Conservation (phyloP, 305 asterid genomes). For the Euphrasia arctica region DNA sequence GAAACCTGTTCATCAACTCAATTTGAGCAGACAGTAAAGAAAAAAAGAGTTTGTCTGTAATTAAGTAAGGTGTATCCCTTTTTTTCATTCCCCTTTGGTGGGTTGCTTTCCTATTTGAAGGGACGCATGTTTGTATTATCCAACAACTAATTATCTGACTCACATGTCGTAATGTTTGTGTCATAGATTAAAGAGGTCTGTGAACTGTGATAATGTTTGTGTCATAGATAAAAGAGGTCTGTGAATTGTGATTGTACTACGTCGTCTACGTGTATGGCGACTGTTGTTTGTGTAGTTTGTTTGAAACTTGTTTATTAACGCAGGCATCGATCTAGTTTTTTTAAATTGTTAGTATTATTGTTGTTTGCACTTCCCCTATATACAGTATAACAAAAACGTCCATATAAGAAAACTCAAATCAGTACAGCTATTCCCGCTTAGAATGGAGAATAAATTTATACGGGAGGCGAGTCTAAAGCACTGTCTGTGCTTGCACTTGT, state of each 20-base stretch:
- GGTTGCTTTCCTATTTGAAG: slow-evolving; percentile 7
- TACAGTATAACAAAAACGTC: no score
- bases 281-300: slow-evolving; percentile 19
- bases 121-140: slow-evolving; percentile 2
- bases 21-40: slow-evolving; percentile 32
- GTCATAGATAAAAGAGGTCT: slow-evolving; percentile 25
- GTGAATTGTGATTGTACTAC: slow-evolving; percentile 17
- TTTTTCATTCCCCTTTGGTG: neutral
- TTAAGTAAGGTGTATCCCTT: slow-evolving; percentile 36
- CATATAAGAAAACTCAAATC: no score
- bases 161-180: slow-evolving; percentile 9
- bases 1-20: slow-evolving; percentile 15
- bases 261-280: neutral
- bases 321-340: neutral
- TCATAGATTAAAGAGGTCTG: slow-evolving; percentile 5
- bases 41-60: slow-evolving; percentile 40
- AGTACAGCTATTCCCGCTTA: no score
- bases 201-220: slow-evolving; percentile 10
- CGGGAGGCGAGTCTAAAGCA: no score
- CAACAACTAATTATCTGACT: no score
- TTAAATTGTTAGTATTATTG: no score
- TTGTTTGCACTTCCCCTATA: no score
- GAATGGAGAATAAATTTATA: no score
- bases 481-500: no score
- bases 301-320: slow-evolving; percentile 7